These are phyloP conservation scores for Rubia balearica DNA, from an alignment of 305 asterid species.

Conservation along the genomic window DNA sequence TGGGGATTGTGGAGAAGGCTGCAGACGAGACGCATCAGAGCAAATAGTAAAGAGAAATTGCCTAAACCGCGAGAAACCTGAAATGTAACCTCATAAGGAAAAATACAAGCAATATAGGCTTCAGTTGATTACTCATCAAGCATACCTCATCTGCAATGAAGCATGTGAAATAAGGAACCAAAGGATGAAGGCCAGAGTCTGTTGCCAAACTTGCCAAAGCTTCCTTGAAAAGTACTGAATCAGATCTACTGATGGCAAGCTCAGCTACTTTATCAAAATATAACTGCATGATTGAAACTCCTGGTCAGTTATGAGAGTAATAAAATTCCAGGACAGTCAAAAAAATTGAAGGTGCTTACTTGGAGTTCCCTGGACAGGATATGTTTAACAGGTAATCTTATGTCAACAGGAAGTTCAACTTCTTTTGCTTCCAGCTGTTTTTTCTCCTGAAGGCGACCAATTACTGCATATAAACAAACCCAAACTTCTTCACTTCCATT, in stretches of 20 bases:
- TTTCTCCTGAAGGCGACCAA: slow-evolving; percentile 43
- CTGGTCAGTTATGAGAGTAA: slow-evolving; percentile 12
- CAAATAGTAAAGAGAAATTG: slow-evolving; percentile 67
- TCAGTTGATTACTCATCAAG: neutral
- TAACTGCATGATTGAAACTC: slow-evolving; percentile 48
- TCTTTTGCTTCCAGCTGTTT: slow-evolving; percentile 62
- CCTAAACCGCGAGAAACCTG: slow-evolving; percentile 79
- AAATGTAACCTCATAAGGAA: slow-evolving; percentile 6
- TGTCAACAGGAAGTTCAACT: slow-evolving; percentile 70
- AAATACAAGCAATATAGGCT: neutral
- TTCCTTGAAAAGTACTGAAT: slow-evolving; percentile 70
- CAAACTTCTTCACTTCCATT: slow-evolving; percentile 6
- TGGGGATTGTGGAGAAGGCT: slow-evolving; percentile 94
- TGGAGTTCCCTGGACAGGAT: slow-evolving; percentile 91
- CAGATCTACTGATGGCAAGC: slow-evolving; percentile 60
- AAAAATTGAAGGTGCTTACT: slow-evolving; percentile 33
- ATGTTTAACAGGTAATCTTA: slow-evolving; percentile 87
- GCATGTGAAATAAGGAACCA: slow-evolving; percentile 91
- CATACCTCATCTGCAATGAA: slow-evolving; percentile 91
- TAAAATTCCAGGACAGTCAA: slow-evolving; percentile 14
- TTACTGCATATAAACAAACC: slow-evolving; percentile 25
- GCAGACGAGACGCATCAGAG: slow-evolving; percentile 95
- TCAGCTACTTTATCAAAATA: slow-evolving; percentile 90
- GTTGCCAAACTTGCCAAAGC: slow-evolving; percentile 89
- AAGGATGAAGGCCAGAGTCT: slow-evolving; percentile 92